Conservation (phyloP, 2,329 filamentous ascomycete species). For the Atkinsonella texensis region DNA sequence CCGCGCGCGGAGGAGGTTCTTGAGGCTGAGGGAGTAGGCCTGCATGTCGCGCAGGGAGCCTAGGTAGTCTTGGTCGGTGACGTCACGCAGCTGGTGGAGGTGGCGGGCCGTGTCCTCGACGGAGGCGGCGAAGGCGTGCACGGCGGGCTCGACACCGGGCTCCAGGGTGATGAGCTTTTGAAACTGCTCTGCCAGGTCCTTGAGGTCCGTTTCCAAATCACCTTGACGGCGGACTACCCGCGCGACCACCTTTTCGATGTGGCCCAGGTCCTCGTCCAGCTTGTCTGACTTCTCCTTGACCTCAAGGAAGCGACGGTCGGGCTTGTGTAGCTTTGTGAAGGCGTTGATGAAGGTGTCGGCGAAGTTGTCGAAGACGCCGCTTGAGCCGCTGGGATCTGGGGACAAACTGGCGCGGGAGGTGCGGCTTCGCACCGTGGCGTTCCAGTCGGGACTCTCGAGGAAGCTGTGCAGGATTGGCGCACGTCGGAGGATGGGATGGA, state of each 20-base stretch:
- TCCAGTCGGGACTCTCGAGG: slow-evolving; percentile 90
- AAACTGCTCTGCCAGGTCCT: slow-evolving; percentile 86
- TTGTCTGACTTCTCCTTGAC: slow-evolving; percentile 88
- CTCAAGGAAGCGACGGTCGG: slow-evolving; percentile 88
- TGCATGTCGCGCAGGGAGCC: slow-evolving; percentile 91
- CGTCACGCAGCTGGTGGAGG: slow-evolving; percentile 70
- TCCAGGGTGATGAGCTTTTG: slow-evolving; percentile 85
- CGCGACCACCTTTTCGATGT: slow-evolving; percentile 92
- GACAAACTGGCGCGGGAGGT: slow-evolving; percentile 49
- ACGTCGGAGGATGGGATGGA: slow-evolving; percentile 81
- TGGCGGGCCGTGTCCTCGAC: slow-evolving; percentile 74
- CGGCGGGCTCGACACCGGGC: slow-evolving; percentile 67
- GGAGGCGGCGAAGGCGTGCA: slow-evolving; percentile 77
- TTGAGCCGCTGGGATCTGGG: slow-evolving; percentile 34
- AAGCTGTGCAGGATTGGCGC: slow-evolving; percentile 77
- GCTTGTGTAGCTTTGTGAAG: slow-evolving; percentile 92
- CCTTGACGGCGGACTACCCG: slow-evolving; percentile 77
- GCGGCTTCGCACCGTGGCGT: slow-evolving; percentile 80
- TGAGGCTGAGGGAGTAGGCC: slow-evolving; percentile 78
- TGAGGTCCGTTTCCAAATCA: slow-evolving; percentile 79
- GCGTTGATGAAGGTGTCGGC: slow-evolving; percentile 95
- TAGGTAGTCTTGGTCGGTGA: slow-evolving; percentile 92
- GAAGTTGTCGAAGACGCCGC: slow-evolving; percentile 84
- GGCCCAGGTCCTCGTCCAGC: slow-evolving; percentile 81
- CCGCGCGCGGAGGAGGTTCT: slow-evolving; percentile 77